Evolutionary conservation across 208 protist genomes (phyloP).

Genomic region (Crithidia acanthocephali): DNA sequence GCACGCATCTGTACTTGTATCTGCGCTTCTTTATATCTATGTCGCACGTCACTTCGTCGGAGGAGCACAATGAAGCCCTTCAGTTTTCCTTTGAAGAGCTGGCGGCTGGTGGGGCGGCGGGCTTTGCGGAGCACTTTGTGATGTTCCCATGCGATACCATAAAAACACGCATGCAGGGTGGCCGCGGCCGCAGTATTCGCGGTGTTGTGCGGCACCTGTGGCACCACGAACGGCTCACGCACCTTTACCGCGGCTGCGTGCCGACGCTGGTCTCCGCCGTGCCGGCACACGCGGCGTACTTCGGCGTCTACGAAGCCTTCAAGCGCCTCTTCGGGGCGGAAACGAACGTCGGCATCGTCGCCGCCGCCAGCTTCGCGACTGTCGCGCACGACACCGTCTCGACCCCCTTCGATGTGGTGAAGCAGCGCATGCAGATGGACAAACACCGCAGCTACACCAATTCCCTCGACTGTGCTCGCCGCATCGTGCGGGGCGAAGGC

Average conservation of each 20-base stretch:
- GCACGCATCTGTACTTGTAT: no score
- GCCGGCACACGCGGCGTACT: slow-evolving; percentile 93
- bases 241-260: slow-evolving; percentile 85
- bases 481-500: slow-evolving; percentile 64
- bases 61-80: slow-evolving; percentile 29
- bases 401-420: slow-evolving; percentile 95
- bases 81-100: slow-evolving; percentile 60
- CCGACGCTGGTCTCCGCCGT: slow-evolving; percentile 86
- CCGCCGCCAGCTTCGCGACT: slow-evolving; percentile 70
- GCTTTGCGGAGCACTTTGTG: slow-evolving; percentile 91
- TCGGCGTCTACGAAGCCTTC: slow-evolving; percentile 90
- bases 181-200: slow-evolving; percentile 34
- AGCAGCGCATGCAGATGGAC: slow-evolving; percentile 95
- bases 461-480: slow-evolving; percentile 53
- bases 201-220: slow-evolving; percentile 41
- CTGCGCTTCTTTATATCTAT: slow-evolving; percentile 2
- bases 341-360: slow-evolving; percentile 46
- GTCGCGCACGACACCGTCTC: slow-evolving; percentile 91
- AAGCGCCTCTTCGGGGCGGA: slow-evolving; percentile 75
- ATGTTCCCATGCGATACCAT: slow-evolving; percentile 96
- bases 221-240: slow-evolving; percentile 57
- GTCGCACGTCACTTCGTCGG: slow-evolving; percentile 21
- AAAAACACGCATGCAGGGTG: slow-evolving; percentile 90
- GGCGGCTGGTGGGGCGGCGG: slow-evolving; percentile 80
- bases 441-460: slow-evolving; percentile 45